A percentile compares a stretch with the other conserved stretches of the same genome.
These are phyloP conservation scores for Daldinia decipiens DNA, from an alignment of 495 filamentous ascomycete species.

Conservation along the genomic window DNA sequence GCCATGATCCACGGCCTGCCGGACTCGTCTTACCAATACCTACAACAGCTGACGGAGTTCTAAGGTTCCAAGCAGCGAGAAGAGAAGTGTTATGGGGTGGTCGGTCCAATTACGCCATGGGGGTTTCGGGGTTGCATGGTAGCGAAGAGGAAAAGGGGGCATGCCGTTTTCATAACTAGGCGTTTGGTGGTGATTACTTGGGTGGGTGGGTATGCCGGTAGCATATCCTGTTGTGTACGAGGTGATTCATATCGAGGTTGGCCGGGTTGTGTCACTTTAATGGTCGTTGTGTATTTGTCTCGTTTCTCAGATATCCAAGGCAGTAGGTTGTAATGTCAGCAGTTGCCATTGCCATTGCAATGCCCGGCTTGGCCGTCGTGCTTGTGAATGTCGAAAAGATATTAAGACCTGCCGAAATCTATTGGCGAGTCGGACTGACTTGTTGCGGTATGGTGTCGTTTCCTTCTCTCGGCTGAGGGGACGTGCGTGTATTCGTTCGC, in stretches of 20 bases:
- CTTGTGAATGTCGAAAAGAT: conserved; percentile 24
- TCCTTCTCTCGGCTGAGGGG: too few species aligned
- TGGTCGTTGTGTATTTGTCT: background rate
- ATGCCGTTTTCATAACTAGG: background rate
- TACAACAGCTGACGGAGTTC: conserved; percentile 27
- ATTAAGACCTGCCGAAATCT: background rate
- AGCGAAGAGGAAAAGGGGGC: background rate
- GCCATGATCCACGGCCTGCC: conserved; percentile 29
- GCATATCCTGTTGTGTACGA: conserved; percentile 2
- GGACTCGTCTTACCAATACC: conserved; percentile 28
- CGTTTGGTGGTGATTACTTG: background rate
- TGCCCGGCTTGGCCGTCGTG: conserved; percentile 1
- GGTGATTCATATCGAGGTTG: background rate
- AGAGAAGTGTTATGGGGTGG: background rate
- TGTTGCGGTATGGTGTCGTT: too few species aligned
- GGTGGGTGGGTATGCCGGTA: background rate
- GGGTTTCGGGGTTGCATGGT: background rate
- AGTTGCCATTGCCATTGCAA: background rate
- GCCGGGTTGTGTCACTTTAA: background rate
- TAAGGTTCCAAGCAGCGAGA: background rate
- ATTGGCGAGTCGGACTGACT: too few species aligned
- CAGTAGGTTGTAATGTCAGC: background rate
- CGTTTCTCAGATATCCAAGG: conserved; percentile 13
- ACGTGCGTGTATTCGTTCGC: too few species aligned
- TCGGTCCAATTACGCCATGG: background rate